A percentile compares a stretch with the other conserved stretches of the same genome.
phyloP scores from a whole-genome alignment of 2,329 filamentous ascomycete species.

The Fusarium siculi region DNA sequence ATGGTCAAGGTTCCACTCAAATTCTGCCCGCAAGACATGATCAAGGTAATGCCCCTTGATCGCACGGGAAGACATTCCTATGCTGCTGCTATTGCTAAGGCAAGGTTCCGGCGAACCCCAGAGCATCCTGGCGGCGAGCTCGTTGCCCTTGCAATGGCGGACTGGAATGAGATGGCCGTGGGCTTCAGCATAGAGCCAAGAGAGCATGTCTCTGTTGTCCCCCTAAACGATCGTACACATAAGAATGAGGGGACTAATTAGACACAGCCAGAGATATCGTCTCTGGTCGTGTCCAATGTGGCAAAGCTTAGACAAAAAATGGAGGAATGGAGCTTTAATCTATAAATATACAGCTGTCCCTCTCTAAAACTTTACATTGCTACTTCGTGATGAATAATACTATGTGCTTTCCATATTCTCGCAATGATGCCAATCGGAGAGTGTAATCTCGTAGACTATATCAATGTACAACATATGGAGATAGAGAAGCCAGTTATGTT shows the following conservation, averaged over 20 bases:
- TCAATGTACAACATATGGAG: neutral
- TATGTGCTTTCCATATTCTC: neutral
- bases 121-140: conserved; percentile 20
- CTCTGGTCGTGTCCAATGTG: neutral
- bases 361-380: no score
- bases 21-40: conserved; percentile 1
- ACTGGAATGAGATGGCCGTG: neutral
- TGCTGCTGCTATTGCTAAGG: neutral
- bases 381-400: neutral
- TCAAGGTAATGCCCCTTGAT: conserved; percentile 1
- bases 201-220: conserved; percentile 4
- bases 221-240: neutral
- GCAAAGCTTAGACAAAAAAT: neutral
- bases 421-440: neutral
- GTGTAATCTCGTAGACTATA: neutral
- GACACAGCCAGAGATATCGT: neutral
- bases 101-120: conserved; percentile 14
- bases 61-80: conserved; percentile 1
- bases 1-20: conserved; percentile 3
- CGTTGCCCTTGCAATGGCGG: neutral
- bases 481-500: neutral
- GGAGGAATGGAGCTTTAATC: neutral
- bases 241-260: neutral
- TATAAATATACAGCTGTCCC: neutral
- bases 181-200: neutral